A percentile compares a stretch with the other conserved stretches of the same genome.
Conservation (phyloP, 345 rosid species). For the Euphorbia tirucalli region DNA sequence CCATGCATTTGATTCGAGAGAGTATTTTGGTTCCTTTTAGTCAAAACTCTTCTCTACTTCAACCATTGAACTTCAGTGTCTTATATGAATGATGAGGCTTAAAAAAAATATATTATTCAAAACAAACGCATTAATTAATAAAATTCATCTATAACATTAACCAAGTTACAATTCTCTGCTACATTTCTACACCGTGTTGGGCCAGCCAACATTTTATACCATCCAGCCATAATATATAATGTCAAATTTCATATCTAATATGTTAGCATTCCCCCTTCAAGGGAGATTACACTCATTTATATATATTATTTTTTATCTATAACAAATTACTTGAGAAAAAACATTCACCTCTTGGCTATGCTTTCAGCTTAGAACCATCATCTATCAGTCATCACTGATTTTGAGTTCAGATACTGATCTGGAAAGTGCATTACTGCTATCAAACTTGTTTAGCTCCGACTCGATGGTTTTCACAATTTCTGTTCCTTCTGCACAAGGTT, state of each 20-base stretch:
- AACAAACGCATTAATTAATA: no score
- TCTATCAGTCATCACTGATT: conserved; percentile 32
- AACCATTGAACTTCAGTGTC: no score
- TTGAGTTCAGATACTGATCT: conserved; percentile 29
- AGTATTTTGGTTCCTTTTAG: no score
- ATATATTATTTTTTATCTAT: conserved; percentile 15
- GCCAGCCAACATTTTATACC: not conserved
- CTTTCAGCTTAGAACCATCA: not conserved
- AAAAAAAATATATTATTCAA: no score
- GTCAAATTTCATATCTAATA: conserved; percentile 10
- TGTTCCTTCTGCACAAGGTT: conserved; percentile 51
- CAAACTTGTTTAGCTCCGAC: conserved; percentile 68
- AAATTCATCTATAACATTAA: no score
- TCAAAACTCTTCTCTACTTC: no score
- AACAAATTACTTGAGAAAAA: not conserved
- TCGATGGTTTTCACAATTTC: conserved; percentile 72
- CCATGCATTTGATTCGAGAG: no score
- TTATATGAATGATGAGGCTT: no score
- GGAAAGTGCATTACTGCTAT: conserved; percentile 41
- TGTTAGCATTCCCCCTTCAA: conserved; percentile 2
- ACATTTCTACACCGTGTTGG: no score
- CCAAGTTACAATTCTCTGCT: not conserved
- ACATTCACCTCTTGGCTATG: not conserved
- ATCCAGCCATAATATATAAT: not conserved
- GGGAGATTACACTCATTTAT: conserved; percentile 11